Evolutionary conservation across 257 asterid species (phyloP).

Genomic region (Coffea canephora): DNA sequence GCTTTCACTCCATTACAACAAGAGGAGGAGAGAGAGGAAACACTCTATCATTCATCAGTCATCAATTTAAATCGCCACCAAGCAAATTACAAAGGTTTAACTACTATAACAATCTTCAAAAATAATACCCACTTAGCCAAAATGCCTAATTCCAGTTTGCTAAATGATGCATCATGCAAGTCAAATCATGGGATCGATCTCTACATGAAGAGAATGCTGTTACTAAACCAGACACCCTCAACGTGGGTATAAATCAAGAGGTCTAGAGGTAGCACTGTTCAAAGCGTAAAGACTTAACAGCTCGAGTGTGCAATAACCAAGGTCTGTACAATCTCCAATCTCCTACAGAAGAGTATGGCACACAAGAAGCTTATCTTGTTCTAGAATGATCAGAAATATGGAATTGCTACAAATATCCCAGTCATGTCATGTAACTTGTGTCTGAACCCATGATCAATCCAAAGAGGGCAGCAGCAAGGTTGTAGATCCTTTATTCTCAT

Average conservation of each 20-base stretch:
- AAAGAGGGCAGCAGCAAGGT: not conserved
- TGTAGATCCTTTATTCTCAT: constrained; percentile 6
- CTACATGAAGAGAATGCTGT: not conserved
- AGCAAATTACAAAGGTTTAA: not conserved
- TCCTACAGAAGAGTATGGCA: constrained; percentile 1
- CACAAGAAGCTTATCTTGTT: constrained; percentile 9
- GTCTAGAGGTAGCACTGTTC: not conserved
- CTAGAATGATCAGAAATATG: not conserved
- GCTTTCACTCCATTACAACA: not conserved
- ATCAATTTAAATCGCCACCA: too few relatives aligned
- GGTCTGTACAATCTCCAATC: not conserved
- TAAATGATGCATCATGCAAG: not conserved
- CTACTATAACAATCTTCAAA: not conserved
- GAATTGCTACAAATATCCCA: not conserved
- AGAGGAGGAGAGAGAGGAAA: not conserved
- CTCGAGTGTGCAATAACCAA: not conserved
- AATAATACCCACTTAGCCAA: not conserved
- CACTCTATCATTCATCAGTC: not conserved
- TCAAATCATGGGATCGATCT: not conserved
- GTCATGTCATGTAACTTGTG: not conserved
- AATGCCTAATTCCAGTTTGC: not conserved
- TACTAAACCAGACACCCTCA: not conserved
- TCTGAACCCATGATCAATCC: not conserved
- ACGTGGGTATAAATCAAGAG: not conserved
- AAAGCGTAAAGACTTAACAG: not conserved